Conservation (phyloP, 257 asterid species). For the Solanum sparsipilum region DNA sequence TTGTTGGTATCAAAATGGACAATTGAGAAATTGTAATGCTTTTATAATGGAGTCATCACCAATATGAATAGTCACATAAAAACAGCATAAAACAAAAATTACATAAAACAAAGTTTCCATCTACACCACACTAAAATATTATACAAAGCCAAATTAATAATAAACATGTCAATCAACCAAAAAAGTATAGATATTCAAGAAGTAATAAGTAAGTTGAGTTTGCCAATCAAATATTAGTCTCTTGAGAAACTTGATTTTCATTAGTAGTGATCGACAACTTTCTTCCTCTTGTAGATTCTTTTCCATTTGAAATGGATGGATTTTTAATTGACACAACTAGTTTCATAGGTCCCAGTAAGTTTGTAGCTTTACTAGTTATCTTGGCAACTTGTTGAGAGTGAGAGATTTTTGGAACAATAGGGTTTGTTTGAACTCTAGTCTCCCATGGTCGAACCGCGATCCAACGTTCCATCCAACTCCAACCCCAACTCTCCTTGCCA, state of each 20-base stretch:
- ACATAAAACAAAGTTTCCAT: neutral
- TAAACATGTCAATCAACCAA: neutral
- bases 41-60: neutral
- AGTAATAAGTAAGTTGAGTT: neutral
- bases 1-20: neutral
- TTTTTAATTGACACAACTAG: constrained; percentile 2
- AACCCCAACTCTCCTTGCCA: constrained; percentile 72
- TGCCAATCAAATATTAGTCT: neutral
- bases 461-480: constrained; percentile 88
- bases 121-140: neutral
- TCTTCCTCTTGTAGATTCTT: constrained; percentile 10
- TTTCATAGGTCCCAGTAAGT: constrained; percentile 1
- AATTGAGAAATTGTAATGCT: neutral
- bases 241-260: constrained; percentile 4
- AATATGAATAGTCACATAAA: neutral
- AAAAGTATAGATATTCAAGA: neutral
- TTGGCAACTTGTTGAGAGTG: constrained; percentile 13
- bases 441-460: constrained; percentile 76
- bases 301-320: constrained; percentile 5
- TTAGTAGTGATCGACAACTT: constrained; percentile 3
- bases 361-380: constrained; percentile 12
- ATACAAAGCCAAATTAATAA: neutral
- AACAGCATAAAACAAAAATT: neutral
- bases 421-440: constrained; percentile 29
- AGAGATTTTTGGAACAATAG: constrained; percentile 18